Percentiles rank a stretch among this genome's conserved stretches.
These are phyloP conservation scores for Lippia alba DNA, from an alignment of 305 asterid species.

Conservation along the genomic window DNA sequence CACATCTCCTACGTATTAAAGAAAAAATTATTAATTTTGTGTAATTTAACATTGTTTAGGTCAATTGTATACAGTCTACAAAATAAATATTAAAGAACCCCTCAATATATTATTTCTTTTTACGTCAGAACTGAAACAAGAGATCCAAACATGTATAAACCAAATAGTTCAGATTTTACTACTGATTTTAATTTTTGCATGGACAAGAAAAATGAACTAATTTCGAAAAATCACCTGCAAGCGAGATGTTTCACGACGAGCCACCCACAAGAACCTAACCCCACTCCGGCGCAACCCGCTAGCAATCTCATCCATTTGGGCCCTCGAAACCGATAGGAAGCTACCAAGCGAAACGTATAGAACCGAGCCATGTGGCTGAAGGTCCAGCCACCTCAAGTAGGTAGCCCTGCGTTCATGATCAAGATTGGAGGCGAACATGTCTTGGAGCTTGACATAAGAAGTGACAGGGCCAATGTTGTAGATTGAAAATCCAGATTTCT, in stretches of 20 bases:
- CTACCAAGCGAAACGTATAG: constrained; percentile 66
- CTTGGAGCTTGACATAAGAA: constrained; percentile 26
- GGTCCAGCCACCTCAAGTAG: constrained; percentile 55
- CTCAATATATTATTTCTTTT: too few relatives aligned
- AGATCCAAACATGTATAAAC: too few relatives aligned
- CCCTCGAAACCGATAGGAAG: constrained; percentile 42
- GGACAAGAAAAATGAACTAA: neutral
- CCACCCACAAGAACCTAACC: constrained; percentile 54
- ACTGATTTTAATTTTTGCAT: neutral
- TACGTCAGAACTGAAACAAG: too few relatives aligned
- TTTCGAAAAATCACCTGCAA: neutral
- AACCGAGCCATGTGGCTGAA: constrained; percentile 57
- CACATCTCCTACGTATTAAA: neutral
- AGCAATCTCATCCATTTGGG: constrained; percentile 54
- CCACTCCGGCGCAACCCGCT: constrained; percentile 53
- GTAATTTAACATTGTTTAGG: too few relatives aligned
- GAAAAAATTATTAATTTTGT: neutral
- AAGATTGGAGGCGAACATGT: neutral
- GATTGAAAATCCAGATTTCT: constrained; percentile 31
- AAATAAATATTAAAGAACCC: too few relatives aligned
- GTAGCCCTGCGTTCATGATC: neutral
- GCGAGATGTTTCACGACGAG: constrained; percentile 40
- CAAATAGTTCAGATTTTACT: too few relatives aligned
- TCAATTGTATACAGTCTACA: too few relatives aligned
- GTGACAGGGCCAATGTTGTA: constrained; percentile 49